A percentile compares a stretch with the other conserved stretches of the same genome.
Conservation (phyloP, 2,329 filamentous ascomycete species). For the Alternaria angustiovoidea region DNA sequence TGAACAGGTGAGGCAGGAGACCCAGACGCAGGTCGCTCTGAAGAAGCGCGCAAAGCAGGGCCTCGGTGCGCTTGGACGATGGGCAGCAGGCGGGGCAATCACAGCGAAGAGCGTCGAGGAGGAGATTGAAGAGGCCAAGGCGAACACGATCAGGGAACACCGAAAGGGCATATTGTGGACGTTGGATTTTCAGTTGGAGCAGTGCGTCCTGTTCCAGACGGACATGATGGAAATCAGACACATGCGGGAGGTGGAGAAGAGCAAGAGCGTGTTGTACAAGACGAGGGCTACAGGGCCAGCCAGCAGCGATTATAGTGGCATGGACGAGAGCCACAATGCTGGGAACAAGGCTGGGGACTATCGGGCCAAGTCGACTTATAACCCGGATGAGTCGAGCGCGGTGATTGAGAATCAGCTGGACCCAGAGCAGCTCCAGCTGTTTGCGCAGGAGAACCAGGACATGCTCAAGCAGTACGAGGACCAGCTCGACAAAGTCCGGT, state of each 20-base stretch:
- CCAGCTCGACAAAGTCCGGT: slow-evolving; percentile 94
- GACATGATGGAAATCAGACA: slow-evolving; percentile 93
- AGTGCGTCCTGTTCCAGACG: slow-evolving; percentile 79
- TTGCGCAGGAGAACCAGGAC: slow-evolving; percentile 90
- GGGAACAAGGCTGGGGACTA: slow-evolving; percentile 31
- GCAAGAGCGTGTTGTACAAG: slow-evolving; percentile 83
- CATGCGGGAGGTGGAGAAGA: slow-evolving; percentile 86
- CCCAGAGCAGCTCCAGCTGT: slow-evolving; percentile 87
- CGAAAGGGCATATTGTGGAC: slow-evolving; percentile 87
- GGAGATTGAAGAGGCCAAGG: slow-evolving; percentile 72
- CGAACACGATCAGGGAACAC: slow-evolving; percentile 72
- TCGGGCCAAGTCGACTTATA: slow-evolving; percentile 33
- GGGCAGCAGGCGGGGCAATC: slow-evolving; percentile 65
- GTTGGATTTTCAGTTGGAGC: slow-evolving; percentile 76
- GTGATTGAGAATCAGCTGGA: slow-evolving; percentile 69
- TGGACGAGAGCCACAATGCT: slow-evolving; percentile 24
- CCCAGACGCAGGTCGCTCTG: slow-evolving; percentile 72
- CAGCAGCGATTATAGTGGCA: slow-evolving; percentile 29
- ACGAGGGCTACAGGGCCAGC: slow-evolving; percentile 53
- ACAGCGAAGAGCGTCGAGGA: slow-evolving; percentile 71
- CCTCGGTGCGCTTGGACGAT: slow-evolving; percentile 73
- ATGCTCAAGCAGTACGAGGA: slow-evolving; percentile 95
- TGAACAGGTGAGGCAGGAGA: slow-evolving; percentile 81
- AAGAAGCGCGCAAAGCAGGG: slow-evolving; percentile 71
- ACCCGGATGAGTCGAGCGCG: slow-evolving; percentile 33